Conservation (phyloP, 371 early-diverging fungal species). For the Smittium culicis region DNA sequence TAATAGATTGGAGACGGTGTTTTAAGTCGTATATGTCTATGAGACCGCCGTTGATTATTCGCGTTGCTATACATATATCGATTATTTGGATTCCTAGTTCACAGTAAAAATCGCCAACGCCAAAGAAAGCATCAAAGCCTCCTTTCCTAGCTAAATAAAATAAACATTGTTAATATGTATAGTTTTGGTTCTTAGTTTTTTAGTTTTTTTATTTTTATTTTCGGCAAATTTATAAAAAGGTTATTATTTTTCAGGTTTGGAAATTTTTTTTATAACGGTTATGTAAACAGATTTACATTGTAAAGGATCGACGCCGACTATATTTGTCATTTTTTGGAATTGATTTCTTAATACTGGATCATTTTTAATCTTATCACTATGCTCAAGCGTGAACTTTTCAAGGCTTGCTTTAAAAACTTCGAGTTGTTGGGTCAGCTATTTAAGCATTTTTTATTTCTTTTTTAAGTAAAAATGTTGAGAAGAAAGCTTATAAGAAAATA, state of each 20-base stretch:
- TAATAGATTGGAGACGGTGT: slow-evolving; percentile 44
- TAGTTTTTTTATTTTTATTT: too few relatives aligned
- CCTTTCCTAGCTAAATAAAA: slow-evolving; percentile 79
- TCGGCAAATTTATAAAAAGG: too few relatives aligned
- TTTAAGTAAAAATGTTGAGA: neutral
- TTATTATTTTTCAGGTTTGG: too few relatives aligned
- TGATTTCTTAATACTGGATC: slow-evolving; percentile 77
- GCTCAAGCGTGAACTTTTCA: slow-evolving; percentile 68
- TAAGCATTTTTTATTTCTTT: neutral
- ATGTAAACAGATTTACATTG: slow-evolving; percentile 51
- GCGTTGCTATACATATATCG: slow-evolving; percentile 69
- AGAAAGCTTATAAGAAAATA: too few relatives aligned
- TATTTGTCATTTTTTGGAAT: slow-evolving; percentile 84
- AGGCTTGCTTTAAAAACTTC: slow-evolving; percentile 62
- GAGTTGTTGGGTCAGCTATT: slow-evolving; percentile 58
- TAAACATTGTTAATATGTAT: too few relatives aligned
- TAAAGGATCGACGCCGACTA: slow-evolving; percentile 89
- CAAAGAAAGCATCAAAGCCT: slow-evolving; percentile 83
- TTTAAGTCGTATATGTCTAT: slow-evolving; percentile 68
- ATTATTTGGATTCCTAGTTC: slow-evolving; percentile 85
- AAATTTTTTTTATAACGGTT: too few relatives aligned
- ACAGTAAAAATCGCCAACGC: slow-evolving; percentile 95
- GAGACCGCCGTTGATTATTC: slow-evolving; percentile 78
- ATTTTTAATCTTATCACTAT: slow-evolving; percentile 74
- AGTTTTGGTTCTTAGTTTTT: too few relatives aligned